Evolutionary conservation across 164 flowering plant genomes (phyloP).

Genomic region (Aristolochia fimbriata): DNA sequence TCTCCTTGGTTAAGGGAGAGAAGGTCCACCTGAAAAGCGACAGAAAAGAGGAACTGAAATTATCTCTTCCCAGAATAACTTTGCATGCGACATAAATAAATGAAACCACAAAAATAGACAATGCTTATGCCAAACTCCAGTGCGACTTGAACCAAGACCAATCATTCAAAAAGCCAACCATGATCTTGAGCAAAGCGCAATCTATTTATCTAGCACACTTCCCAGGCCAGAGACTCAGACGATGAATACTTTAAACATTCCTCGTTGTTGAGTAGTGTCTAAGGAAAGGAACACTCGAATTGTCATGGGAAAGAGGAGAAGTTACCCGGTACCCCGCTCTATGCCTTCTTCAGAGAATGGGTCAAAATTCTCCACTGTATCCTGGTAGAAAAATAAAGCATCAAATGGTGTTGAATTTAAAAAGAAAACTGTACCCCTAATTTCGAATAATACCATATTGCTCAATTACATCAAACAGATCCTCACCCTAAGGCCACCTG

Average conservation of each 20-base stretch:
- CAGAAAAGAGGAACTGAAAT: neutral
- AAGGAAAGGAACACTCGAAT: neutral
- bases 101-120: no score
- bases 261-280: neutral
- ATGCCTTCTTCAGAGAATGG: conserved; percentile 56
- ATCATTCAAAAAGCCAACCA: neutral
- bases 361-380: conserved; percentile 70
- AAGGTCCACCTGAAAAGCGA: conserved; percentile 70
- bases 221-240: no score
- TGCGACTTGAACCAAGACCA: no score
- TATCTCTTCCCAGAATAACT: neutral
- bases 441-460: neutral
- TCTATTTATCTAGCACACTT: no score
- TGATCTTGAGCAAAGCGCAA: neutral
- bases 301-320: neutral
- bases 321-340: conserved; percentile 86
- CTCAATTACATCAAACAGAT: neutral
- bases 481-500: conserved; percentile 96
- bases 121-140: no score
- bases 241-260: neutral
- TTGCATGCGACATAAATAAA: neutral
- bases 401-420: neutral
- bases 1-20: conserved; percentile 66
- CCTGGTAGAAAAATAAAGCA: conserved; percentile 30
- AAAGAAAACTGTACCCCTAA: neutral